A percentile compares a stretch with the other conserved stretches of the same genome.
Evolutionary conservation across 345 rosid genomes (phyloP).

Genomic region (Turnera subulata): DNA sequence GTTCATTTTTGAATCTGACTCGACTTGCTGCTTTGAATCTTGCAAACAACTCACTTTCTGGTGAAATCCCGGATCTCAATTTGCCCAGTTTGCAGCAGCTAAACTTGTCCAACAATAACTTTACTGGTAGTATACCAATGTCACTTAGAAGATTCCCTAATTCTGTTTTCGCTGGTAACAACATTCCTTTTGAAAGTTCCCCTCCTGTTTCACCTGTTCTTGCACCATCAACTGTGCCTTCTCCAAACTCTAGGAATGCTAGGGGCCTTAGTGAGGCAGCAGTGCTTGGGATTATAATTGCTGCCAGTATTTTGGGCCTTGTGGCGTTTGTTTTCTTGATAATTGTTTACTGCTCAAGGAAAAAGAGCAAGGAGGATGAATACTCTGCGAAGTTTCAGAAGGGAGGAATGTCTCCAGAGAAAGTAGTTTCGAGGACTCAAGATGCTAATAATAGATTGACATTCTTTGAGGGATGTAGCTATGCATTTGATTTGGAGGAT

Average conservation of each 20-base stretch:
- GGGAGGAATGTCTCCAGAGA: slow-evolving; percentile 82
- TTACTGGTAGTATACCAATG: slow-evolving; percentile 54
- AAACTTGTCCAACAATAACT: slow-evolving; percentile 59
- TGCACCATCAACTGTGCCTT: slow-evolving; percentile 25
- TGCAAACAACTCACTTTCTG: slow-evolving; percentile 74
- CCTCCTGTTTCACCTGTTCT: slow-evolving; percentile 34
- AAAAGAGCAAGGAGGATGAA: slow-evolving; percentile 33
- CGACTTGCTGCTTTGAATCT: slow-evolving; percentile 62
- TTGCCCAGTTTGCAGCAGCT: slow-evolving; percentile 51
- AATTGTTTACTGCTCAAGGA: slow-evolving; percentile 51
- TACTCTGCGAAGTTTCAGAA: slow-evolving; percentile 54
- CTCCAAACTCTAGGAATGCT: slow-evolving; percentile 22
- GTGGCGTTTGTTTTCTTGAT: slow-evolving; percentile 43
- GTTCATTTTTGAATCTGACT: slow-evolving; percentile 51
- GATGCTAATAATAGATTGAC: slow-evolving; percentile 75
- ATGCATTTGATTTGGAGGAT: slow-evolving; percentile 94
- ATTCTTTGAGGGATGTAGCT: slow-evolving; percentile 90
- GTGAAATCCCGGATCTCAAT: slow-evolving; percentile 66
- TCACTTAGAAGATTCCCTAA: slow-evolving; percentile 56
- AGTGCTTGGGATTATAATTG: slow-evolving; percentile 42
- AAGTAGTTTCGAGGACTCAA: slow-evolving; percentile 63
- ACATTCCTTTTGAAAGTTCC: slow-evolving; percentile 32
- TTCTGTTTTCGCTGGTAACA: slow-evolving; percentile 66
- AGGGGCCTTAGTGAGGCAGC: slow-evolving; percentile 47
- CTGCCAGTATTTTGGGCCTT: slow-evolving; percentile 41